Conservation (phyloP, 768 basidiomycete genomes). For the Pulveroboletus frians region DNA sequence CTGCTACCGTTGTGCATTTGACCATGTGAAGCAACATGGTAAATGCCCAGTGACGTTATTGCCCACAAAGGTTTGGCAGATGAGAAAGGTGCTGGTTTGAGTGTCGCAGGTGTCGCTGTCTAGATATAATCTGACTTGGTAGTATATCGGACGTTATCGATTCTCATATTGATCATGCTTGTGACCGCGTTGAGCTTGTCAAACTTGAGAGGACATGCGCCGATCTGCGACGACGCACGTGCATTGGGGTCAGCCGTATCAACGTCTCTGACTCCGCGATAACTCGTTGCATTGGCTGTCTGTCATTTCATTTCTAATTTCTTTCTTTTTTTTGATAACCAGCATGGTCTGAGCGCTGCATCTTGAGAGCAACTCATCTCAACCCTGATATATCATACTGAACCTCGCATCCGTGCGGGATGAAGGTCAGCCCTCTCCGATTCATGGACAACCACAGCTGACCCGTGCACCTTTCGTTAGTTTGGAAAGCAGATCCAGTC, state of each 20-base stretch:
- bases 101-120: not conserved
- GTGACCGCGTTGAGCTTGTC: not conserved
- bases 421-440: slow-evolving; percentile 26
- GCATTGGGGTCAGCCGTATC: slow-evolving; percentile 5
- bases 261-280: not conserved
- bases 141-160: slow-evolving; percentile 4
- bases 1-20: slow-evolving; percentile 88
- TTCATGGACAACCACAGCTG: not conserved
- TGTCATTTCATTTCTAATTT: slow-evolving; percentile 10
- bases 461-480: slow-evolving; percentile 39
- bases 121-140: slow-evolving; percentile 7
- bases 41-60: slow-evolving; percentile 86
- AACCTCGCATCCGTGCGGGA: slow-evolving; percentile 17
- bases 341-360: slow-evolving; percentile 26
- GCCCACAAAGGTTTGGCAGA: slow-evolving; percentile 69
- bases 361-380: slow-evolving; percentile 9
- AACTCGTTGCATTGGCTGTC: not conserved
- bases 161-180: slow-evolving; percentile 1
- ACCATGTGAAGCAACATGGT: slow-evolving; percentile 70
- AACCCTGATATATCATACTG: slow-evolving; percentile 2
- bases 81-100: slow-evolving; percentile 82
- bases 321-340: slow-evolving; percentile 17
- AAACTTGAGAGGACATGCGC: not conserved
- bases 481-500: slow-evolving; percentile 98
- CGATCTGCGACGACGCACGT: slow-evolving; percentile 18